These are phyloP conservation scores for Penicillium nucicola DNA, from an alignment of 495 filamentous ascomycete species.

Conservation along the genomic window DNA sequence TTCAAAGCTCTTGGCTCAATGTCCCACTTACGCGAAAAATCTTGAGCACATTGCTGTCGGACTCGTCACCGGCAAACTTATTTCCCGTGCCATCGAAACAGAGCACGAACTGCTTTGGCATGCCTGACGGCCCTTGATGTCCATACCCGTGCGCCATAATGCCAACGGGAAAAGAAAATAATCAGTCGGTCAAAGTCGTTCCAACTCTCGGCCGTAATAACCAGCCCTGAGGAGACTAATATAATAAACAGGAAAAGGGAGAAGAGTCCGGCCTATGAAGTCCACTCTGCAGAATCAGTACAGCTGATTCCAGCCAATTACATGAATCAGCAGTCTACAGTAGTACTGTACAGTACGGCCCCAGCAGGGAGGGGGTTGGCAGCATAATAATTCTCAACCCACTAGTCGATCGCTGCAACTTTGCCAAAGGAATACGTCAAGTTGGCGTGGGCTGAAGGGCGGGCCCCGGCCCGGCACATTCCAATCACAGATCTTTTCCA, in stretches of 20 bases:
- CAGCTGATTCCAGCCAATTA: background rate
- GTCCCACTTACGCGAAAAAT: constrained; percentile 58
- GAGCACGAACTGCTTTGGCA: constrained; percentile 61
- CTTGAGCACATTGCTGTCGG: constrained; percentile 87
- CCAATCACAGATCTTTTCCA: constrained; percentile 1
- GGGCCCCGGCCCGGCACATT: constrained; percentile 10
- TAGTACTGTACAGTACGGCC: too few species aligned
- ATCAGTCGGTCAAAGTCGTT: background rate
- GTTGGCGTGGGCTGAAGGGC: constrained; percentile 12
- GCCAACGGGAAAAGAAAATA: background rate
- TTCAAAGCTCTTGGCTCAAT: background rate
- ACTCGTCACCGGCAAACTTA: constrained; percentile 75
- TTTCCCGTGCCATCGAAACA: constrained; percentile 93
- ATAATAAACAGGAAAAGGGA: background rate
- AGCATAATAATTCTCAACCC: constrained; percentile 13
- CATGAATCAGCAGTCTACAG: constrained; percentile 4
- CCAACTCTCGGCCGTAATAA: background rate
- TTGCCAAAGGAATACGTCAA: constrained; percentile 24
- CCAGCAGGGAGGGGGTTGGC: constrained; percentile 1
- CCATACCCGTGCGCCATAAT: constrained; percentile 13
- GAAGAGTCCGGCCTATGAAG: background rate
- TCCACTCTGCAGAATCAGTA: background rate
- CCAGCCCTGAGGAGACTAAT: background rate
- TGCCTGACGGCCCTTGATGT: constrained; percentile 10
- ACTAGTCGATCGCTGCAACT: constrained; percentile 27